phyloP scores from a whole-genome alignment of 2,329 filamentous ascomycete species.

The Alternaria gaisen region DNA sequence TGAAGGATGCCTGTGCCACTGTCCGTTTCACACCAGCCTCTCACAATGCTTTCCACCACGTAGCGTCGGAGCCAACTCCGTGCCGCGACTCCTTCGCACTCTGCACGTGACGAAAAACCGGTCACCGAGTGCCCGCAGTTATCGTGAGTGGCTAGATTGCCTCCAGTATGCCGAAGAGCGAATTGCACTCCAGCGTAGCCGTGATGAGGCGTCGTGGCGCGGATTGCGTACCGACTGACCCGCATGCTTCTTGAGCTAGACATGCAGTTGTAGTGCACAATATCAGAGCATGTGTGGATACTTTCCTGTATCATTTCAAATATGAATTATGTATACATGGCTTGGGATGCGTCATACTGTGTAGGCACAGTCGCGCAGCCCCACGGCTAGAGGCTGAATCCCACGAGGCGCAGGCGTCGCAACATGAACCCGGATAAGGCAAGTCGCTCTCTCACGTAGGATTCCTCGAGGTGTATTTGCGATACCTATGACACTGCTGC shows the following conservation, averaged over 20 bases:
- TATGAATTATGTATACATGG: background rate
- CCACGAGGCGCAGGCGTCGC: slow-evolving; percentile 14
- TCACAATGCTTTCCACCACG: background rate
- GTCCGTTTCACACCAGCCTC: slow-evolving; percentile 4
- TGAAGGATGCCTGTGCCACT: slow-evolving; percentile 16
- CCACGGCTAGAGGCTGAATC: slow-evolving; percentile 12
- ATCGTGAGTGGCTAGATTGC: slow-evolving; percentile 2
- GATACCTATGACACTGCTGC: slow-evolving; percentile 4
- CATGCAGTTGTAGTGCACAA: slow-evolving; percentile 2
- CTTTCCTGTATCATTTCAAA: slow-evolving; percentile 1
- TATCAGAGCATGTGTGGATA: background rate
- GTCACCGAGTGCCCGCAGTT: slow-evolving; percentile 8
- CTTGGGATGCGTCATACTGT: slow-evolving; percentile 2
- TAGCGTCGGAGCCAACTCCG: slow-evolving; percentile 10
- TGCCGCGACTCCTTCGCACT: slow-evolving; percentile 2
- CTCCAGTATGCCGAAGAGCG: slow-evolving; percentile 9
- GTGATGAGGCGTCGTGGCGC: slow-evolving; percentile 10
- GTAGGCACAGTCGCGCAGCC: slow-evolving; percentile 9
- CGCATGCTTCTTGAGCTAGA: slow-evolving; percentile 1
- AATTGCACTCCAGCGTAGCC: background rate
- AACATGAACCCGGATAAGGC: slow-evolving; percentile 14
- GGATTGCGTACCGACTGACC: slow-evolving; percentile 11
- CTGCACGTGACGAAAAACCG: slow-evolving; percentile 12
- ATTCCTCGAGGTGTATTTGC: slow-evolving; percentile 6
- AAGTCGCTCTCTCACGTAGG: slow-evolving; percentile 4